Evolutionary conservation across 2,329 filamentous ascomycete species (phyloP), one percentile per base, ranked within the genome.

Genomic region (Drechslerella coelobrocha): DNA sequence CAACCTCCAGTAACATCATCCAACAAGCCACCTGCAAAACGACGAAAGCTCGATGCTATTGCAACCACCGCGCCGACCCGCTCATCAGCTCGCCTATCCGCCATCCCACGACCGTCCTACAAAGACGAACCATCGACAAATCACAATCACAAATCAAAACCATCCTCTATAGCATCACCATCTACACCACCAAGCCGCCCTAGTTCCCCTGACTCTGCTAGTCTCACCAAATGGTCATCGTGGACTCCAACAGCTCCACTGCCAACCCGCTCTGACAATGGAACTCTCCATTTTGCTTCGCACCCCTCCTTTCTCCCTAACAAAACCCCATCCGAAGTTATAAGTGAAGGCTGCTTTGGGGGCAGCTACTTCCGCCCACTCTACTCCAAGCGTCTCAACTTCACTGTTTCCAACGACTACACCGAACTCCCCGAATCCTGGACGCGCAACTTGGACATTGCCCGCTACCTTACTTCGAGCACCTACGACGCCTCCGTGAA

Each of bases 291-390:
- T 71, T 84, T 85, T 75, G 63, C 62, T 8, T 78, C 78, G 5
- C 79, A 81, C 62, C 80, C 80, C 0, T 73, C 73, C 24, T 85
- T 85, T 75, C 78, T 76, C 1, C 83, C 83, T 1, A 85, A 85
- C 74, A 84, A 84, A 73, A 82, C 82, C 0, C 83, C 83, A 2
- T 79, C 81, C 57, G 81, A 82, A 60, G 81, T 85, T 72, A 78
- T 84, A 10, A 79, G 81, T 19, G 82, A 84, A 76, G 83, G 83
- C 48, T 80, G 79, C 61, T 84, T 84, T 72, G 83, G 83, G 9
- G 83, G 83, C 14, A 79, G 79, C 37, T 84, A 84, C 74, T 84
- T 81, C 77, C 80, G 83, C 0, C 82, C 82, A 0, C 76, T 84
- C 2, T 78, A 79, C 61, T 83, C 82, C 2, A 76, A 77, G 17